Conservation (phyloP, 140 eudicot genomes). For the Anethum foeniculum region DNA sequence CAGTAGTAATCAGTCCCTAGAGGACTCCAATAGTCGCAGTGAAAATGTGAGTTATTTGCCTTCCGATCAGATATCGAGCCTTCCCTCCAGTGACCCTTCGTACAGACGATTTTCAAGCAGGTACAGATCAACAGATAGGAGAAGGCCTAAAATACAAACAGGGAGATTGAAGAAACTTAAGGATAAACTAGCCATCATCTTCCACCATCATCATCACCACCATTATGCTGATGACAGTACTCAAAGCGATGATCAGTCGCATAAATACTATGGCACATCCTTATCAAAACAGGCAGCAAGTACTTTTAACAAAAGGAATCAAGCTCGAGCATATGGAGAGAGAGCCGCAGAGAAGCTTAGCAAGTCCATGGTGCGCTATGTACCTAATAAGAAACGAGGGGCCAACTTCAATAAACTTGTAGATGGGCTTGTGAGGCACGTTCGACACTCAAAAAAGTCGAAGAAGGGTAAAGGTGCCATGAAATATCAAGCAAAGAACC, state of each 20-base stretch:
- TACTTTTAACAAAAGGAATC: slow-evolving; percentile 14
- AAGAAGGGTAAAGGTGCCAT: slow-evolving; percentile 20
- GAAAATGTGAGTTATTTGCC: slow-evolving; percentile 11
- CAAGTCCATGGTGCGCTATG: slow-evolving; percentile 11
- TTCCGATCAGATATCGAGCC: slow-evolving; percentile 4
- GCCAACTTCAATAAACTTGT: slow-evolving; percentile 29
- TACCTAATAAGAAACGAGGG: slow-evolving; percentile 20
- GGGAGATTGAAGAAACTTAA: slow-evolving; percentile 35
- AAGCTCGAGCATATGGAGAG: slow-evolving; percentile 19
- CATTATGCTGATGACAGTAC: slow-evolving; percentile 25
- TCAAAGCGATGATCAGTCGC: slow-evolving; percentile 6
- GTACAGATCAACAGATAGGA: slow-evolving; percentile 4
- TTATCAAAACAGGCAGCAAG: slow-evolving; percentile 27
- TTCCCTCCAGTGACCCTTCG: slow-evolving; percentile 10
- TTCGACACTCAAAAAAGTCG: slow-evolving; percentile 20
- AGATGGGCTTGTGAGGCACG: slow-evolving; percentile 32
- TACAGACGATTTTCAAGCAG: slow-evolving; percentile 5
- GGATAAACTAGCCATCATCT: slow-evolving; percentile 48
- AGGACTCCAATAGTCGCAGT: slow-evolving; percentile 15
- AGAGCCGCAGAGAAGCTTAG: slow-evolving; percentile 1
- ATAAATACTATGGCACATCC: slow-evolving; percentile 9
- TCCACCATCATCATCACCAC: slow-evolving; percentile 56
- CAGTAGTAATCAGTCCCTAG: slow-evolving; percentile 15
- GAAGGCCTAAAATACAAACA: slow-evolving; percentile 13
- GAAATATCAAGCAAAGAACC: not conserved